phyloP scores from a whole-genome alignment of 2,329 filamentous ascomycete species.

The Cladobotryum mycophilum region DNA sequence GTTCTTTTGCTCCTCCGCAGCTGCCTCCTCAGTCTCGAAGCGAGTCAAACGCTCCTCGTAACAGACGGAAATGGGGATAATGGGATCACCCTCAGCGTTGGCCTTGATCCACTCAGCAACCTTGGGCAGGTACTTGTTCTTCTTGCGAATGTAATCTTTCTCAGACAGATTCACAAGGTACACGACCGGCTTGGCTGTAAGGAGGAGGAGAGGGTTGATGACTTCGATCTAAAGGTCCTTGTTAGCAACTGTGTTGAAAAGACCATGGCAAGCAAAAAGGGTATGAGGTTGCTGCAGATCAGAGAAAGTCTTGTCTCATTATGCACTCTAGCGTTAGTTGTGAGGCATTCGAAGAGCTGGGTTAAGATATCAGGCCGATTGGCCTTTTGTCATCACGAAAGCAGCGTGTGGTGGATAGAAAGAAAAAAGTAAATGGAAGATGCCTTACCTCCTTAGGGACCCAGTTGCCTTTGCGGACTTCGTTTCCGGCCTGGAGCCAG shows the following conservation, averaged over 20 bases:
- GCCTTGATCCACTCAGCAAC: conserved; percentile 94
- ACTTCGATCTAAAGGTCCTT: conserved; percentile 67
- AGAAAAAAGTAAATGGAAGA: conserved; percentile 18
- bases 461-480: conserved; percentile 89
- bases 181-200: conserved; percentile 94
- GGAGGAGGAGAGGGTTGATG: conserved; percentile 92
- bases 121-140: conserved; percentile 97
- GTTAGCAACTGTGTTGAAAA: conserved; percentile 2
- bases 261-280: conserved; percentile 9
- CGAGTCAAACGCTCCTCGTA: conserved; percentile 88
- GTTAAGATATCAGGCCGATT: conserved; percentile 91
- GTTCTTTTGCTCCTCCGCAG: conserved; percentile 79
- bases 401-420: conserved; percentile 14
- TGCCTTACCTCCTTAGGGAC: conserved; percentile 82
- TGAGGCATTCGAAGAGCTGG: conserved; percentile 99
- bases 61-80: conserved; percentile 86
- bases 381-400: conserved; percentile 98
- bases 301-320: conserved; percentile 81
- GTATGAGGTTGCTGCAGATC: conserved; percentile 36
- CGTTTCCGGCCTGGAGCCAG: conserved; percentile 80
- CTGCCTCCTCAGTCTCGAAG: conserved; percentile 71
- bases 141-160: conserved; percentile 94
- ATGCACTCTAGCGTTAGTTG: conserved; percentile 67
- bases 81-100: conserved; percentile 77
- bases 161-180: conserved; percentile 96